Base-by-base conservation (phyloP, 2,329 filamentous ascomycete genomes). In the Pseudogymnoascus destructans region DNA sequence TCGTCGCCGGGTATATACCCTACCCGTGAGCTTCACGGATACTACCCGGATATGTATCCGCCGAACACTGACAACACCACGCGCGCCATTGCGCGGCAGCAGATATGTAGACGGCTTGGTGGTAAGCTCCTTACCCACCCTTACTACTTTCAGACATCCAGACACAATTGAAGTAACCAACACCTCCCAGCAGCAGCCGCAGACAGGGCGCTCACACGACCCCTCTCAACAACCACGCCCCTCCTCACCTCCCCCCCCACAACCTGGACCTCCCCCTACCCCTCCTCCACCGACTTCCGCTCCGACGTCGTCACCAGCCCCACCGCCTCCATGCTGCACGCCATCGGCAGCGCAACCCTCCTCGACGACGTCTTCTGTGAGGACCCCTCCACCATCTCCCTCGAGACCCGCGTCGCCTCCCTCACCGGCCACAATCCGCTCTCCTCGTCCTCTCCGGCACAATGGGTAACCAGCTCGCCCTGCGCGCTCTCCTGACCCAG, bases 381-480 rank as follows among this genome's bases (percentile, higher is more conserved):
- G 71, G 90, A 95, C 66, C 75, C 80, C 0, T 89, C 86, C 0
- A 96, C 92, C 1, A 82, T 79, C 56, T 77, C 80, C 21, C 81
- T 97, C 40, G 87, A 96, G 70, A 73, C 77, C 46, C 84, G 87
- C 69, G 77, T 95, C 42, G 87, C 89, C 17, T 69, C 78, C 27
- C 77, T 95, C 2, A 81, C 88, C 0, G 82, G 82, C 64, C 90
- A 95, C 65, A 90, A 66, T 82, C 82, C 6, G 86, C 81, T 0
- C 76, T 96, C 4, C 83, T 95, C 58, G 88, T 95, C 58, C 77
- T 95, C 59, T 92, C 88, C 0, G 92, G 92, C 2, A 95, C 90
- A 4, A 95, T 95, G 90, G 90, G 89, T 35, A 96, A 96, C 72
- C 90, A 95, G 70, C 76, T 96, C 15, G 84, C 86, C 0, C 77